Conservation (phyloP, 805 yeast genomes). For the Zygosaccharomyces gambellarensis region DNA sequence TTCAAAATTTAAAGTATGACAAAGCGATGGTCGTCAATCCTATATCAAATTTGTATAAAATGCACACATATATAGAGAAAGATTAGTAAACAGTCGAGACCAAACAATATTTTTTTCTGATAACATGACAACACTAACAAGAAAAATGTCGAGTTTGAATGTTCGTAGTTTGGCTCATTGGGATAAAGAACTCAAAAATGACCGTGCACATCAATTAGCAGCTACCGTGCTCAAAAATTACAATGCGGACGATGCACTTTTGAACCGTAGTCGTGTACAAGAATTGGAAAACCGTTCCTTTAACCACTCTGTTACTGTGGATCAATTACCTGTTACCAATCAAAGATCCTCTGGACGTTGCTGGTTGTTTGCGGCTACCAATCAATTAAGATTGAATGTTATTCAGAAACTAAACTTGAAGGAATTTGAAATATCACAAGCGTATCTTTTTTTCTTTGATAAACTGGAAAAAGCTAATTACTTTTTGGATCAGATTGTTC, state of each 20-base stretch:
- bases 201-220: conserved; percentile 33
- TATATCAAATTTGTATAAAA: neutral
- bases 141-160: conserved; percentile 13
- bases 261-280: conserved; percentile 25
- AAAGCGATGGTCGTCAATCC: neutral
- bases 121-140: neutral
- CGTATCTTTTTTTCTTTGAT: conserved; percentile 77
- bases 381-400: conserved; percentile 60
- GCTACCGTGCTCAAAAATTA: conserved; percentile 35
- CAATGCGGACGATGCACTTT: conserved; percentile 34
- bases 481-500: conserved; percentile 70
- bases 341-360: conserved; percentile 79
- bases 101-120: neutral
- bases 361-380: conserved; percentile 84
- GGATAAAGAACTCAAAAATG: conserved; percentile 28
- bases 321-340: conserved; percentile 55
- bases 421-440: conserved; percentile 70
- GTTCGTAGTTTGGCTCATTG: conserved; percentile 16
- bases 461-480: conserved; percentile 80
- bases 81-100: neutral
- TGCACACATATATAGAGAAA: neutral
- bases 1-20: neutral
- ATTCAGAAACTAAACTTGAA: conserved; percentile 59
- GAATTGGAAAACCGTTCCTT: conserved; percentile 26
- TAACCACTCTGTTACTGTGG: conserved; percentile 42